Conservation (phyloP, 257 asterid genomes). For the Solanum commersonii region DNA sequence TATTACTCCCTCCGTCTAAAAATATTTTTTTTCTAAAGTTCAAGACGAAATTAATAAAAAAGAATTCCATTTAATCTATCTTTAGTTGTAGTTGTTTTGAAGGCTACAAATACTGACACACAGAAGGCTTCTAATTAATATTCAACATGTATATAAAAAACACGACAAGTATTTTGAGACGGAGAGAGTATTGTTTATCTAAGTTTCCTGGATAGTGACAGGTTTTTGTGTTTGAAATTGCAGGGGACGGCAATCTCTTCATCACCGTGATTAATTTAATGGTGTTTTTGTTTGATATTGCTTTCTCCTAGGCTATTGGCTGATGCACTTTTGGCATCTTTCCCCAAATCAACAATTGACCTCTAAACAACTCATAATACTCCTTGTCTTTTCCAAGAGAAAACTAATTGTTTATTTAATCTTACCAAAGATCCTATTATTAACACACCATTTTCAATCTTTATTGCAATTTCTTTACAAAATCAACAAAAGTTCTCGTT, state of each 20-base stretch:
- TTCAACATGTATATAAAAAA: no score
- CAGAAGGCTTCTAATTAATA: not conserved
- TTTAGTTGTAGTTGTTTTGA: not conserved
- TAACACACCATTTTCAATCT: not conserved
- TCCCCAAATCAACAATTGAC: not conserved
- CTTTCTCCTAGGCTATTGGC: not conserved
- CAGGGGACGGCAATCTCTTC: constrained; percentile 50
- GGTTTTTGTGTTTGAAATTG: constrained; percentile 22
- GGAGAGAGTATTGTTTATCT: not conserved
- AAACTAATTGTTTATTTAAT: not conserved
- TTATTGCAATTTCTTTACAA: not conserved
- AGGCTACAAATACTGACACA: not conserved
- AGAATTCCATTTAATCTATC: no score
- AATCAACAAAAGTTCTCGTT: not conserved
- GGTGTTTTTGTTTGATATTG: not conserved
- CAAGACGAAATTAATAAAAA: no score
- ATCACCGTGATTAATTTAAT: not conserved
- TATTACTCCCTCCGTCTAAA: not conserved
- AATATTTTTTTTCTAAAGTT: not conserved
- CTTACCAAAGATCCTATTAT: not conserved
- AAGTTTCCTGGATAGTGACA: constrained; percentile 8
- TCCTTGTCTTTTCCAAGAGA: not conserved
- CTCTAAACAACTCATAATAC: not conserved
- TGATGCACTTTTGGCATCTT: not conserved
- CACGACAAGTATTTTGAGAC: not conserved